Evolutionary conservation across 2,329 filamentous ascomycete genomes (phyloP).

Genomic region (Cercospora brassicicola): DNA sequence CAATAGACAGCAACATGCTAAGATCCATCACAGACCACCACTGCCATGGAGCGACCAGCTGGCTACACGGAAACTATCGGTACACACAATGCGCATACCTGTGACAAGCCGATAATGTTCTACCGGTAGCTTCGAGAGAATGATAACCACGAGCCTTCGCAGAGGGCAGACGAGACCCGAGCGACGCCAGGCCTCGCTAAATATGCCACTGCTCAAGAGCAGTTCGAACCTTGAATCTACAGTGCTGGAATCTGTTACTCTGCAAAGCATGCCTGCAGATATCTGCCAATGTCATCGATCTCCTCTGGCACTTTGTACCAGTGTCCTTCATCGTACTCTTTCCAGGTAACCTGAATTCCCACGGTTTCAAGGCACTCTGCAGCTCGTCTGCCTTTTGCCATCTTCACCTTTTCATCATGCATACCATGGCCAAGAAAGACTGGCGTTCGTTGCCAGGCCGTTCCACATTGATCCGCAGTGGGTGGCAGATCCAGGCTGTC

Average conservation of each 20-base stretch:
- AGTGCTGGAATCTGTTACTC: no score
- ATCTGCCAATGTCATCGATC: not conserved
- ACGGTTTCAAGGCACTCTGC: not conserved
- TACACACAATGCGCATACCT: no score
- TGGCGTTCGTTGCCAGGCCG: not conserved
- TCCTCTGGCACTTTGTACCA: not conserved
- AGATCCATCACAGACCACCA: no score
- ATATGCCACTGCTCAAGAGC: not conserved
- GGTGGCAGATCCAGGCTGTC: conserved; percentile 14
- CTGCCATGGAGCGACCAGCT: no score
- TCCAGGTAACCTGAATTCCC: not conserved
- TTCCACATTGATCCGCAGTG: not conserved
- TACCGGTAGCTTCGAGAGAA: no score
- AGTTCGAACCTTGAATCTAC: not conserved
- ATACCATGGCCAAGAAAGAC: not conserved
- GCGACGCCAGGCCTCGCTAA: no score
- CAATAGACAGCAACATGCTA: no score
- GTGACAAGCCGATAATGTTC: no score
- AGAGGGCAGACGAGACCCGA: no score
- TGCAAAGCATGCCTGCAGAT: not conserved
- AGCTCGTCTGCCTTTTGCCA: not conserved
- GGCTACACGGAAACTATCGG: no score
- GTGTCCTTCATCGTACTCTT: not conserved
- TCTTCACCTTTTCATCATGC: not conserved
- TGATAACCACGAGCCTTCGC: no score